Conservation (phyloP, 2,329 filamentous ascomycete genomes). For the Tolypocladium inflatum region DNA sequence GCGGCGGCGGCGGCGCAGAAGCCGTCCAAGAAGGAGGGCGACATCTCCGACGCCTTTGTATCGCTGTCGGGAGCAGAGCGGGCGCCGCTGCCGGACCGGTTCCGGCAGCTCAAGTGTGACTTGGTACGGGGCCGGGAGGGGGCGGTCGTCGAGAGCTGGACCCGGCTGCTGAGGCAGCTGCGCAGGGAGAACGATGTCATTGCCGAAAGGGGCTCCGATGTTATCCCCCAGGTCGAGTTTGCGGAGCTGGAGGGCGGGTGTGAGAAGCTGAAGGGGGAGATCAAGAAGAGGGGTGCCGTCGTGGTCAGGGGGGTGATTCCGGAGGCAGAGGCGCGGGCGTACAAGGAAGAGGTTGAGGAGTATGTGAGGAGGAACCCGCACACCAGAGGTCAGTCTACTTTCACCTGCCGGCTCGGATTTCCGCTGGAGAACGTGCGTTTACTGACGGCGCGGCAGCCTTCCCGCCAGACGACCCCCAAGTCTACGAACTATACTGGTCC, state of each 20-base stretch:
- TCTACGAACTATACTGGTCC: slow-evolving; percentile 72
- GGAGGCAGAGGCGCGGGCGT: slow-evolving; percentile 50
- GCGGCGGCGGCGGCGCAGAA: slow-evolving; percentile 5
- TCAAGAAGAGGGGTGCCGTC: slow-evolving; percentile 51
- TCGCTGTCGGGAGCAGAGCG: slow-evolving; percentile 41
- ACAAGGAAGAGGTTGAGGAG: slow-evolving; percentile 54
- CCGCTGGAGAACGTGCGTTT: not conserved
- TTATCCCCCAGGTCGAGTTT: slow-evolving; percentile 46
- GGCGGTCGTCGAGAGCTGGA: slow-evolving; percentile 37
- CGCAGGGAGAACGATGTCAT: slow-evolving; percentile 38
- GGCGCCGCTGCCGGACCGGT: slow-evolving; percentile 42
- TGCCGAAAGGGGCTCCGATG: slow-evolving; percentile 29
- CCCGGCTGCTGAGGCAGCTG: slow-evolving; percentile 34
- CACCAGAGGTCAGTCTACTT: slow-evolving; percentile 35
- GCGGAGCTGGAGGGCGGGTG: slow-evolving; percentile 30
- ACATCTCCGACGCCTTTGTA: slow-evolving; percentile 53
- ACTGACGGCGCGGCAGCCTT: slow-evolving; percentile 38
- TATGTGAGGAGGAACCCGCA: slow-evolving; percentile 56
- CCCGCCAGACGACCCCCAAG: slow-evolving; percentile 55
- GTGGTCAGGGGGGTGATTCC: slow-evolving; percentile 59
- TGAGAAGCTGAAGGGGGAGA: slow-evolving; percentile 30
- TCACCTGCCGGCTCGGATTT: not conserved
- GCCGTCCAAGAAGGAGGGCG: slow-evolving; percentile 41
- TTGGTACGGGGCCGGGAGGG: slow-evolving; percentile 41
- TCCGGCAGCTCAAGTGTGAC: slow-evolving; percentile 44